Percentiles rank a stretch among this genome's conserved stretches.
Evolutionary conservation across 179 eudicot species (phyloP).

Genomic region (Monotropa hypopitys): DNA sequence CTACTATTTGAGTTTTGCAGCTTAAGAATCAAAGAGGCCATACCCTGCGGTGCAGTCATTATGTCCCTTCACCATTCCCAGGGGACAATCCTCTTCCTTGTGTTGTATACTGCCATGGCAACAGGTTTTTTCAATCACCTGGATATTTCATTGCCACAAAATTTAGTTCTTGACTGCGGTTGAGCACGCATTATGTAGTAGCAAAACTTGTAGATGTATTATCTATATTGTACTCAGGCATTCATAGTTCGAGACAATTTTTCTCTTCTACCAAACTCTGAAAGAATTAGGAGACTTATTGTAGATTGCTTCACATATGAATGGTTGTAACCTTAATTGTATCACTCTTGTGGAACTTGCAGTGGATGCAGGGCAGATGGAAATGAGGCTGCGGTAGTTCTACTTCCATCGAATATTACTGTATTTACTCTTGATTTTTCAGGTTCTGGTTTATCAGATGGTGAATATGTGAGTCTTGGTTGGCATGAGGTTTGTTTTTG

Average conservation of each 20-base stretch:
- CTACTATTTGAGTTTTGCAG: slow-evolving; percentile 34
- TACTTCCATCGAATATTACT: slow-evolving; percentile 76
- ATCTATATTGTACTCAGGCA: background rate
- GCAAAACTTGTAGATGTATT: background rate
- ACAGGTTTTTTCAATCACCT: slow-evolving; percentile 38
- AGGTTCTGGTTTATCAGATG: slow-evolving; percentile 85
- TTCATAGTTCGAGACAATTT: background rate
- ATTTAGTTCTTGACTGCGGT: background rate
- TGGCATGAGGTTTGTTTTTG: slow-evolving; percentile 65
- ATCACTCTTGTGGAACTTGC: slow-evolving; percentile 15
- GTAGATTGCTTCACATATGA: background rate
- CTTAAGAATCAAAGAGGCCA: slow-evolving; percentile 69
- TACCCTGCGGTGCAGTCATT: slow-evolving; percentile 72
- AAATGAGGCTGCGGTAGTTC: slow-evolving; percentile 80
- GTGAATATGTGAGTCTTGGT: slow-evolving; percentile 86
- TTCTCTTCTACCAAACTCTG: background rate
- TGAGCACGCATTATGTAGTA: background rate
- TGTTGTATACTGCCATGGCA: slow-evolving; percentile 88
- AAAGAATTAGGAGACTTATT: background rate
- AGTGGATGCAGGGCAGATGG: slow-evolving; percentile 94
- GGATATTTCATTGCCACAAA: background rate
- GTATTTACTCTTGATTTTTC: slow-evolving; percentile 84
- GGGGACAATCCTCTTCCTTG: slow-evolving; percentile 68
- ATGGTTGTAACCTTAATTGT: background rate
- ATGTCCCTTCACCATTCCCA: slow-evolving; percentile 53